Evolutionary conservation across 2,329 filamentous ascomycete species (phyloP).

Genomic region (Albifimbria verrucaria): DNA sequence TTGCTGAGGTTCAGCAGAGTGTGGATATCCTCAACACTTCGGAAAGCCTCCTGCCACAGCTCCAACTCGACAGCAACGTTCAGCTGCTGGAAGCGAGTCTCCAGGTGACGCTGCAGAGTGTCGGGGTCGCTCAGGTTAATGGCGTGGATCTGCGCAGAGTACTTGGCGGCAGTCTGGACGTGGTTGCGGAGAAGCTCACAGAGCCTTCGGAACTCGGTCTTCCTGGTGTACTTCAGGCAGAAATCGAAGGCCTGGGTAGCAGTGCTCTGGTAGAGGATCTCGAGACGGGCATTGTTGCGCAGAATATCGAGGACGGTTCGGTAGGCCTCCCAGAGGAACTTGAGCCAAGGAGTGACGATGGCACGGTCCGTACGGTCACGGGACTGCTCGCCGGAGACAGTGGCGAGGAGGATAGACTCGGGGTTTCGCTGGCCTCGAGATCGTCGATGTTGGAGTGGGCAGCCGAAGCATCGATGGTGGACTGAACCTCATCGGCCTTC

Average conservation of each 20-base stretch:
- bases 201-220: conserved; percentile 98
- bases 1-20: conserved; percentile 97
- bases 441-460: conserved; percentile 77
- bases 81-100: conserved; percentile 97
- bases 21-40: conserved; percentile 98
- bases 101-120: conserved; percentile 92
- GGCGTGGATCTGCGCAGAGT: conserved; percentile 97
- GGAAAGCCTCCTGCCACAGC: conserved; percentile 99
- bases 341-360: conserved; percentile 98
- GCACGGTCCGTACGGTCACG: conserved; percentile 95
- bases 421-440: conserved; percentile 94
- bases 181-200: conserved; percentile 98
- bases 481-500: conserved; percentile 94
- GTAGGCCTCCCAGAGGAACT: conserved; percentile 99
- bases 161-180: conserved; percentile 98
- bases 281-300: conserved; percentile 96
- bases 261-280: conserved; percentile 97
- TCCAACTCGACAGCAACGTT: conserved; percentile 98
- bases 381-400: conserved; percentile 96
- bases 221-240: conserved; percentile 95
- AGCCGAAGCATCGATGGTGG: conserved; percentile 70
- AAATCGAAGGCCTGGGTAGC: conserved; percentile 98
- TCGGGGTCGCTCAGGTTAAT: conserved; percentile 98
- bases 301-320: conserved; percentile 97
- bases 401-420: conserved; percentile 95